Evolutionary conservation across 2,329 filamentous ascomycete species (phyloP), one percentile per base, ranked within the genome.

Genomic region (Aspergillus sp.): DNA sequence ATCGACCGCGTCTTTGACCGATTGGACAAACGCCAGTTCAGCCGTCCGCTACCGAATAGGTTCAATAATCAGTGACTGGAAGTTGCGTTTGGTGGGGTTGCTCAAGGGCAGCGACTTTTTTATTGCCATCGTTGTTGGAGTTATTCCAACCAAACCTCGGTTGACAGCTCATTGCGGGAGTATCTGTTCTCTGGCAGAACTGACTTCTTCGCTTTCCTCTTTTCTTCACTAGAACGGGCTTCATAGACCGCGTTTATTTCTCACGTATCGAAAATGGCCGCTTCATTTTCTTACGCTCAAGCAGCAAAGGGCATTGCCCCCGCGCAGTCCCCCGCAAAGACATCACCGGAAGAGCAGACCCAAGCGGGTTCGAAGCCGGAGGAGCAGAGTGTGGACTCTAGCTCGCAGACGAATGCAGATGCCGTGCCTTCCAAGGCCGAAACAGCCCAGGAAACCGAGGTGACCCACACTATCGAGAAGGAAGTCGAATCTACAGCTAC

Each of bases 271-370:
- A 63, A 63, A 63, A 83, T 83, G 82, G 76, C 76, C 65, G 71
- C 78, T 63, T 82, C 86, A 36, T 97, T 97, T 76, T 97, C 94
- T 62, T 98, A 98, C 78, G 94, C 94, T 71, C 92, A 97, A 84
- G 94, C 94, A 73, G 94, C 94, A 62, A 95, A 95, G 78, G 92
- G 93, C 72, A 85, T 89, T 70, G 80, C 85, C 58, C 73, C 82
- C 54, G 77, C 80, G 61, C 70, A 78, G 59, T 73, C 77, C 49
- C 71, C 79, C 28, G 79, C 76, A 69, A 83, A 84, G 70, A 55
- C 70, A 21, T 63, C 63, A 32, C 63, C 73, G 10, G 41, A 45
- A 63, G 72, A 74, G 25, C 66, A 69, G 48, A 69, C 66, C 55
- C 72, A 69, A 53, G 63, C 68, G 58, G 65, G 70, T 19, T 65